These are phyloP conservation scores for Aciculosporium take DNA, from an alignment of 2,329 filamentous ascomycete genomes.

Conservation along the genomic window DNA sequence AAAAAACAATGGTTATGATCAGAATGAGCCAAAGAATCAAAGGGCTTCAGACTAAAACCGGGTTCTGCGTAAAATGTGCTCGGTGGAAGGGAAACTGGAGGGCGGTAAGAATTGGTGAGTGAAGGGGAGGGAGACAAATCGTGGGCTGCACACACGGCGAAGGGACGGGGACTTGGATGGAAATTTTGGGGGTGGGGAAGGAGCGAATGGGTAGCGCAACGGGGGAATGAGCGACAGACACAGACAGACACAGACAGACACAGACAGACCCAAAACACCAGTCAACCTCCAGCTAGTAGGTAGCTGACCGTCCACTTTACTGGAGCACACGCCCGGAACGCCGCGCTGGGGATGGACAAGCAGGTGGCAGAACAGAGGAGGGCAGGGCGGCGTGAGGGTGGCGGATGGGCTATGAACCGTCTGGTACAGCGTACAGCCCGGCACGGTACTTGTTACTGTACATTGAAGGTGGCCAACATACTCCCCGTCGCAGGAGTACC, in stretches of 20 bases:
- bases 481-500: too few relatives aligned
- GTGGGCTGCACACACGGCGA: slow-evolving; percentile 11
- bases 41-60: not conserved
- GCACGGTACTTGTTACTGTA: too few relatives aligned
- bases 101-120: slow-evolving; percentile 3
- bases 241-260: slow-evolving; percentile 7
- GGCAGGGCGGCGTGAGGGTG: too few relatives aligned
- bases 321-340: not conserved
- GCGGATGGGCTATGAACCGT: too few relatives aligned
- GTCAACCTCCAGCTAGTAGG: too few relatives aligned
- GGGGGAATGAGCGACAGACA: slow-evolving; percentile 23
- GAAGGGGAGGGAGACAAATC: slow-evolving; percentile 14
- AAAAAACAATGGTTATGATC: slow-evolving; percentile 9
- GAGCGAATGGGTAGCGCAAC: slow-evolving; percentile 8
- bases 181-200: slow-evolving; percentile 18
- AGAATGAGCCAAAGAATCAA: not conserved
- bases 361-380: too few relatives aligned
- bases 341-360: too few relatives aligned
- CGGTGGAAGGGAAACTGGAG: slow-evolving; percentile 6
- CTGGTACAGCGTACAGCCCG: too few relatives aligned
- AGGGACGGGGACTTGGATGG: slow-evolving; percentile 19
- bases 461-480: too few relatives aligned
- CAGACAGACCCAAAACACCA: not conserved
- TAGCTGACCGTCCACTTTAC: not conserved
- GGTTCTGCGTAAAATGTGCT: slow-evolving; percentile 7